Conservation (phyloP, 306 rosid genomes). For the Glycyrrhiza uralensis region DNA sequence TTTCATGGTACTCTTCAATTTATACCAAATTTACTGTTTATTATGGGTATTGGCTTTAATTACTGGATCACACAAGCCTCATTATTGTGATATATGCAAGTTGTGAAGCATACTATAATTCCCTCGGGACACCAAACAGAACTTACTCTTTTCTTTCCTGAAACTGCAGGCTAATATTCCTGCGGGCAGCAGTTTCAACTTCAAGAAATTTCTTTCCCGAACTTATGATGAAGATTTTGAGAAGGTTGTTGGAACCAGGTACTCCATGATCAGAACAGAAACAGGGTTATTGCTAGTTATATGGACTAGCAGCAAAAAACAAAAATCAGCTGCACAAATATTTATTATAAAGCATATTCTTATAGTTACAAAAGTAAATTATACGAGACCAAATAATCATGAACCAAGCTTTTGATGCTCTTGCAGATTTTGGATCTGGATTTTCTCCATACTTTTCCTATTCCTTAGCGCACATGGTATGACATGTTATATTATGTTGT, state of each 20-base stretch:
- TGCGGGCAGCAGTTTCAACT: slow-evolving; percentile 49
- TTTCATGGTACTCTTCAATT: slow-evolving; percentile 11
- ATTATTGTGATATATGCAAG: background rate
- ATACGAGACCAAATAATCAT: background rate
- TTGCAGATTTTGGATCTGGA: slow-evolving; percentile 69
- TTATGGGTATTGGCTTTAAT: background rate
- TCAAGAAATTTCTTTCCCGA: slow-evolving; percentile 54
- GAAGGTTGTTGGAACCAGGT: slow-evolving; percentile 61
- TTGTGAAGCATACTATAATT: background rate
- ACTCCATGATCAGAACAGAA: background rate
- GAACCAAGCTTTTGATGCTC: background rate
- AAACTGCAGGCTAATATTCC: slow-evolving; percentile 51
- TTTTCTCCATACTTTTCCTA: slow-evolving; percentile 52
- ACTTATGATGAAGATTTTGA: slow-evolving; percentile 65
- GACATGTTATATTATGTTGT: background rate
- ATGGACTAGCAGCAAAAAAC: too few relatives aligned
- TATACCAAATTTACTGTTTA: background rate
- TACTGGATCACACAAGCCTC: background rate
- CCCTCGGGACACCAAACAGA: background rate
- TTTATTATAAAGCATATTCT: background rate
- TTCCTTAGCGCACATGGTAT: slow-evolving; percentile 61
- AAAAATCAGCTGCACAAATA: background rate
- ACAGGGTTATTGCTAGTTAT: too few relatives aligned
- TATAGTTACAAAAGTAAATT: background rate
- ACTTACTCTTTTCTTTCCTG: background rate